Percentiles rank a stretch among this genome's conserved stretches.
phyloP scores from a whole-genome alignment of 768 basidiomycete genomes.

The Thelephora ganbajun region DNA sequence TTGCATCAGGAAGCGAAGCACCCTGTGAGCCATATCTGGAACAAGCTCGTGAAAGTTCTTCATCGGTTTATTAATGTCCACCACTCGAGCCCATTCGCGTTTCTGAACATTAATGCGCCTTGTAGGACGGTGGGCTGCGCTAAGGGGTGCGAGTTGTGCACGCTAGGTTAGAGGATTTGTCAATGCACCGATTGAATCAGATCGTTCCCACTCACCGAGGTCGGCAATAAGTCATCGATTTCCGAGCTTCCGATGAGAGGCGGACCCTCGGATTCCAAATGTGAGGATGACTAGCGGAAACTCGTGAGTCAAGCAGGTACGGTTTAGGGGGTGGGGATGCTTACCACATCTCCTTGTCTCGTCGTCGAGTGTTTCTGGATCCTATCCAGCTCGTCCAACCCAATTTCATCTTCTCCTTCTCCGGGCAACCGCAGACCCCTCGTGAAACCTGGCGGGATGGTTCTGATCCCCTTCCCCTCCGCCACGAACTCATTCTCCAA shows the following conservation, averaged over 20 bases:
- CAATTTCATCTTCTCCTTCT: constrained; percentile 28
- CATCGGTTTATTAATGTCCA: constrained; percentile 85
- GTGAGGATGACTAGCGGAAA: constrained; percentile 6
- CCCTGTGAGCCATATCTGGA: constrained; percentile 92
- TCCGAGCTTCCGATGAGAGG: constrained; percentile 22
- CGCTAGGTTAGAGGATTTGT: constrained; percentile 22
- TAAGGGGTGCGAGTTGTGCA: constrained; percentile 42
- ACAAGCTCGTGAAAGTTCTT: constrained; percentile 85
- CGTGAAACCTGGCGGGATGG: constrained; percentile 69
- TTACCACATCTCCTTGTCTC: constrained; percentile 8
- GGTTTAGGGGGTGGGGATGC: constrained; percentile 1
- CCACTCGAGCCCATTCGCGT: constrained; percentile 96
- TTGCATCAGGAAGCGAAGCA: constrained; percentile 14
- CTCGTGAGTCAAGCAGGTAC: neutral
- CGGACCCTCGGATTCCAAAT: neutral
- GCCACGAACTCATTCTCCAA: constrained; percentile 22
- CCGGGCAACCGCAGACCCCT: constrained; percentile 65
- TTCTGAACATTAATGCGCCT: constrained; percentile 46
- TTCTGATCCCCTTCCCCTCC: constrained; percentile 32
- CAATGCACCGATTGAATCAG: constrained; percentile 3
- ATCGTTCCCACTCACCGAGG: constrained; percentile 12
- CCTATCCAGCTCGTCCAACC: constrained; percentile 19
- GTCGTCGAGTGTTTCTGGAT: neutral
- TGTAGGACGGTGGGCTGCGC: constrained; percentile 23
- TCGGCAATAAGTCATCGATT: constrained; percentile 63